phyloP scores from a whole-genome alignment of 1,284 basidiomycete species.

The Puccinia triticina region DNA sequence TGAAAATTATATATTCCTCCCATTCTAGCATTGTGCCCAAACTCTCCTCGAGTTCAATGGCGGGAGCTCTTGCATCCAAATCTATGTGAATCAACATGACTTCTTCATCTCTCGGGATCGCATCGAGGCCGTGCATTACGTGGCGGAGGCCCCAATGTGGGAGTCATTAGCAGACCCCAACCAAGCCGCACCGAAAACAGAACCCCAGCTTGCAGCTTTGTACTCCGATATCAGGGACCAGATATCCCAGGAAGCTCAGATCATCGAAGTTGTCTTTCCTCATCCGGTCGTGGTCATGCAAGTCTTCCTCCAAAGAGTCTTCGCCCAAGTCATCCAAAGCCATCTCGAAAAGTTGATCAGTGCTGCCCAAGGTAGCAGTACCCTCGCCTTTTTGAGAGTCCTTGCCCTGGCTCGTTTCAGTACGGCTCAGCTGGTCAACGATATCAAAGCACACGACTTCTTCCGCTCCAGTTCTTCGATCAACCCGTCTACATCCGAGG shows the following conservation, averaged over 20 bases:
- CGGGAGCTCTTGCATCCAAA: slow-evolving; percentile 91
- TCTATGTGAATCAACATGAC: slow-evolving; percentile 99
- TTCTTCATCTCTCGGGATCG: slow-evolving; percentile 91
- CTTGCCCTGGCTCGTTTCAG: slow-evolving; percentile 84
- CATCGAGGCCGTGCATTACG: slow-evolving; percentile 61
- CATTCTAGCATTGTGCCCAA: slow-evolving; percentile 84
- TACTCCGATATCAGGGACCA: slow-evolving; percentile 87
- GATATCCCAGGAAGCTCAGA: slow-evolving; percentile 93
- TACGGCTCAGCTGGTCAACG: slow-evolving; percentile 79
- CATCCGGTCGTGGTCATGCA: slow-evolving; percentile 98
- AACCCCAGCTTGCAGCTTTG: slow-evolving; percentile 76
- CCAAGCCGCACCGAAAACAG: slow-evolving; percentile 73
- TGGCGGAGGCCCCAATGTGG: slow-evolving; percentile 69
- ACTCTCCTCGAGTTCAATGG: slow-evolving; percentile 98
- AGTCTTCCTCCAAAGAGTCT: slow-evolving; percentile 94
- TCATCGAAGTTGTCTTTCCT: slow-evolving; percentile 97
- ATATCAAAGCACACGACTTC: slow-evolving; percentile 88
- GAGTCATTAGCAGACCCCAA: slow-evolving; percentile 76
- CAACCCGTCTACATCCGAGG: slow-evolving; percentile 29
- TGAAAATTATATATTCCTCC: background rate
- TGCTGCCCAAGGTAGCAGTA: slow-evolving; percentile 73
- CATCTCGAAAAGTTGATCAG: slow-evolving; percentile 84
- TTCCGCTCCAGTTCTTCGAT: slow-evolving; percentile 64
- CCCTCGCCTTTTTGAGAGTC: slow-evolving; percentile 86
- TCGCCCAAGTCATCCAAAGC: slow-evolving; percentile 96